Percentiles rank a stretch among this genome's conserved stretches.
Evolutionary conservation across 139 green algal genomes (phyloP).

Genomic region (Trebouxia sp.): DNA sequence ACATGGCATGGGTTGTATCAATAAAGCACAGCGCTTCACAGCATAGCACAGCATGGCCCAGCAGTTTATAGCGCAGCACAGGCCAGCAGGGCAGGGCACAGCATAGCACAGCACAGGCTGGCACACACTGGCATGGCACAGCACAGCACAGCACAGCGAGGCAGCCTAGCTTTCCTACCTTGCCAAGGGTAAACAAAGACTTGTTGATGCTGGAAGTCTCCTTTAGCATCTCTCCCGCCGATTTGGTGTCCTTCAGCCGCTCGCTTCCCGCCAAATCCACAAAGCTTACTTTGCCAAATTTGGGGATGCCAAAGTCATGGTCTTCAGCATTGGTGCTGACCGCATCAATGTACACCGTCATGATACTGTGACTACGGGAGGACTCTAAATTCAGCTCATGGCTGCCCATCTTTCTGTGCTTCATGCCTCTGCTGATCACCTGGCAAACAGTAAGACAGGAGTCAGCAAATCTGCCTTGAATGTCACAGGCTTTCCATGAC

Average conservation of each 20-base stretch:
- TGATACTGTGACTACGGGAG: constrained; percentile 80
- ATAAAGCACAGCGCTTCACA: background rate
- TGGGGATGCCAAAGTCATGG: constrained; percentile 16
- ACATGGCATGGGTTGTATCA: background rate
- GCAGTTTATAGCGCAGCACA: background rate
- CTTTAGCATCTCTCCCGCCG: constrained; percentile 70
- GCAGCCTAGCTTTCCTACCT: constrained; percentile 55
- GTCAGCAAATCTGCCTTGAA: no score
- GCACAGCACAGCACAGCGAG: background rate
- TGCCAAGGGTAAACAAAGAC: constrained; percentile 89
- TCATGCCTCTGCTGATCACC: constrained; percentile 74
- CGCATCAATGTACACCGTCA: constrained; percentile 80
- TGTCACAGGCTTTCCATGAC: no score
- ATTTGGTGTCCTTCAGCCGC: constrained; percentile 80
- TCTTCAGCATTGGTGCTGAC: constrained; percentile 5
- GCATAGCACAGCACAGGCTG: background rate
- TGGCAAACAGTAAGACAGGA: no score
- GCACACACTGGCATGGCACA: background rate
- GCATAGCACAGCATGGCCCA: background rate
- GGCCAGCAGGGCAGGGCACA: background rate
- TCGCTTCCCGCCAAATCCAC: constrained; percentile 94
- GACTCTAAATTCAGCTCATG: constrained; percentile 89
- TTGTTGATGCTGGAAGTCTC: constrained; percentile 96
- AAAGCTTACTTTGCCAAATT: constrained; percentile 67
- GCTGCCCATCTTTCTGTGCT: constrained; percentile 72